Percentiles rank a stretch among this genome's conserved stretches.
Evolutionary conservation across 2,329 filamentous ascomycete genomes (phyloP).

Genomic region (Hypoxylon sp.): DNA sequence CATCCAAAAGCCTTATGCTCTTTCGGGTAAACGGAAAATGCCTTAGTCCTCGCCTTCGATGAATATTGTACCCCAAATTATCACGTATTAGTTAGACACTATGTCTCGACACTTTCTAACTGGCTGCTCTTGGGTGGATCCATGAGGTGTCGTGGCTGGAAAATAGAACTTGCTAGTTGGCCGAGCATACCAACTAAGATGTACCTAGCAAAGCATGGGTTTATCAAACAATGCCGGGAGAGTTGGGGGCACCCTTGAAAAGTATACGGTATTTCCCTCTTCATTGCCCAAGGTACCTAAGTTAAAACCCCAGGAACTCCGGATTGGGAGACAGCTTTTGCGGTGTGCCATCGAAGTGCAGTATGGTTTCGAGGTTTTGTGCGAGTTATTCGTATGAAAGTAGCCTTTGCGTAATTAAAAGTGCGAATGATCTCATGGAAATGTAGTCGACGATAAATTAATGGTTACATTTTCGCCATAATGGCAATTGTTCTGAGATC

Average conservation of each 20-base stretch:
- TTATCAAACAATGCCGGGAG: neutral
- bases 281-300: neutral
- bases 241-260: neutral
- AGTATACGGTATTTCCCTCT: neutral
- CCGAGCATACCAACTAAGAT: neutral
- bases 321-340: neutral
- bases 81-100: neutral
- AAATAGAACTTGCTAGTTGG: neutral
- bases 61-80: neutral
- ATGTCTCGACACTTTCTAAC: neutral
- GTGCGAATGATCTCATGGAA: neutral
- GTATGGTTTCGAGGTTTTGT: neutral
- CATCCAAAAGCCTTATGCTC: neutral
- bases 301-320: neutral
- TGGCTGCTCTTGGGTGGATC: neutral
- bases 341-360: neutral
- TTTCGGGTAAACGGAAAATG: neutral
- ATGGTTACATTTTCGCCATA: conserved; percentile 11
- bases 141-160: neutral
- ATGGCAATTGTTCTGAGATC: conserved; percentile 4
- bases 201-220: neutral
- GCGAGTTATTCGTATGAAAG: neutral
- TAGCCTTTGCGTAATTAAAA: neutral
- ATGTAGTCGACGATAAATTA: conserved; percentile 5
- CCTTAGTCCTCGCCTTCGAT: neutral